A percentile compares a stretch with the other conserved stretches of the same genome.
Evolutionary conservation across 164 flowering plant species (phyloP).

Genomic region (Sextonia rubra): DNA sequence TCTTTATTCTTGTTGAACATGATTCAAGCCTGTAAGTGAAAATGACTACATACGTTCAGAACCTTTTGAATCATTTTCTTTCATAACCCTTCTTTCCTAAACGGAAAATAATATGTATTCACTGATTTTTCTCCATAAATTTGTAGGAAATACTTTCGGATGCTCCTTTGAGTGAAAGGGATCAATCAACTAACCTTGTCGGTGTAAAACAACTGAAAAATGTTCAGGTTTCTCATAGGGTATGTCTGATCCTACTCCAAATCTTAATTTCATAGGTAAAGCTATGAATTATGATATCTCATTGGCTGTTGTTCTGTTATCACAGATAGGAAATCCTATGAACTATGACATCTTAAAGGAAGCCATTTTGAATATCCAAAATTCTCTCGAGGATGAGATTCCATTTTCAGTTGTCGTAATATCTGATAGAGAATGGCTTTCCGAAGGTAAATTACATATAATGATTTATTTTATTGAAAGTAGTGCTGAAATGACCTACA

Average conservation of each 20-base stretch:
- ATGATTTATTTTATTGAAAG: neutral
- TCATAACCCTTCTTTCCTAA: too few species aligned
- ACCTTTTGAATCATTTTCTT: too few species aligned
- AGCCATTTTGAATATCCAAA: slow-evolving; percentile 50
- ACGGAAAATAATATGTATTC: neutral
- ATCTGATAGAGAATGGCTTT: slow-evolving; percentile 77
- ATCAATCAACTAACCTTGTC: slow-evolving; percentile 30
- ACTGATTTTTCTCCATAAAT: slow-evolving; percentile 1
- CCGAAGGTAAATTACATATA: slow-evolving; percentile 57
- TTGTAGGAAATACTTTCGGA: slow-evolving; percentile 85
- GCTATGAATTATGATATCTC: slow-evolving; percentile 1
- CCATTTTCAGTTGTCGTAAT: slow-evolving; percentile 76
- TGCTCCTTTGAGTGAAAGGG: slow-evolving; percentile 73
- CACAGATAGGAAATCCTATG: slow-evolving; percentile 90
- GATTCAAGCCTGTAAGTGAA: too few species aligned
- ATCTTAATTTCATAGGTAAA: neutral
- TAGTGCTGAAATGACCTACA: neutral
- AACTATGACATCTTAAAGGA: slow-evolving; percentile 63
- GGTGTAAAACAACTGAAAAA: slow-evolving; percentile 57
- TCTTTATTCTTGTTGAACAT: too few species aligned
- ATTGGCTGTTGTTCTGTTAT: slow-evolving; percentile 11
- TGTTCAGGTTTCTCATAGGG: slow-evolving; percentile 70
- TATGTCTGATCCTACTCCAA: slow-evolving; percentile 20
- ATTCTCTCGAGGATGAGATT: slow-evolving; percentile 43
- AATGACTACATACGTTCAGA: too few species aligned